Conservation (phyloP, 139 green algal species). For the Coccomyxa sp. region DNA sequence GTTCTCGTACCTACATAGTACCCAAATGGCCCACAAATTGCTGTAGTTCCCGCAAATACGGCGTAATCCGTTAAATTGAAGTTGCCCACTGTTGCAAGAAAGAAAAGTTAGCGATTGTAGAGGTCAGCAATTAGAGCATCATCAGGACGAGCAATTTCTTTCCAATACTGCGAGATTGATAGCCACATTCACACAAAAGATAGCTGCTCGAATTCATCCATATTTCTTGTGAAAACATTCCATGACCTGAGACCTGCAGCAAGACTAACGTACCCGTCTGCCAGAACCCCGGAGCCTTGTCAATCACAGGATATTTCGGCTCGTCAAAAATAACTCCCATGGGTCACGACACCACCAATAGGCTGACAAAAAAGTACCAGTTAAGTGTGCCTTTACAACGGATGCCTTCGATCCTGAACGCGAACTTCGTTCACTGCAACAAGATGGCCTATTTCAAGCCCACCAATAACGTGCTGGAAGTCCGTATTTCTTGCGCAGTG, state of each 20-base stretch:
- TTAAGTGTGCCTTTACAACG: no score
- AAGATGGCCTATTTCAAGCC: no score
- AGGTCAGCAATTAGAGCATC: no score
- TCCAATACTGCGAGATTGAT: no score
- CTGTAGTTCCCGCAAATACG: background rate
- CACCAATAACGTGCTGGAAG: no score
- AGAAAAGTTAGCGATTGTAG: background rate
- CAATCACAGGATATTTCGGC: conserved; percentile 22
- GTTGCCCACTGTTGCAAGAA: conserved; percentile 13
- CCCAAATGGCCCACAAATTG: conserved; percentile 15
- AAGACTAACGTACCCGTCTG: conserved; percentile 14
- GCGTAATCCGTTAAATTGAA: conserved; percentile 19
- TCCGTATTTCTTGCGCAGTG: no score
- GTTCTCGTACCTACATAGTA: conserved; percentile 11
- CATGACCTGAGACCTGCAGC: no score
- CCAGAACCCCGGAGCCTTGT: conserved; percentile 26
- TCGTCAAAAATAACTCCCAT: conserved; percentile 25
- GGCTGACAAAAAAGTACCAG: no score
- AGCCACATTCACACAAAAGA: background rate
- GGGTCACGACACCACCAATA: background rate
- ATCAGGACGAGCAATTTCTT: no score
- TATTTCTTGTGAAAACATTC: background rate
- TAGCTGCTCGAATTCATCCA: background rate
- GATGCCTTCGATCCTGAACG: no score
- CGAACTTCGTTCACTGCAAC: no score